Conservation (phyloP, 2,329 filamentous ascomycete genomes). For the Emergomyces orientalis region DNA sequence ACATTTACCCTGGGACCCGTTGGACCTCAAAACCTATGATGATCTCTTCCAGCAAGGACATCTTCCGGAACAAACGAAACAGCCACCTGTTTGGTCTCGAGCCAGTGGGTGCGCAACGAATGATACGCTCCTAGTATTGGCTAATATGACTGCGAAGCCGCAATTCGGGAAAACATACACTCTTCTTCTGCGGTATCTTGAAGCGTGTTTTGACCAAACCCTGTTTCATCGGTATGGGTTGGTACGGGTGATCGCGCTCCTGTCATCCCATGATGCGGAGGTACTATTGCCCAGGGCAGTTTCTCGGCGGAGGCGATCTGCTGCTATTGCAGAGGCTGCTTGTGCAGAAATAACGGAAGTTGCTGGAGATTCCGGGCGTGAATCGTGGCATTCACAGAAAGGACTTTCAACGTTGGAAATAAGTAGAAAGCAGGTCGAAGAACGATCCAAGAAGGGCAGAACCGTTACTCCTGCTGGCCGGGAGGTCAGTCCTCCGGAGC, state of each 20-base stretch:
- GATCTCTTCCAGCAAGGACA: conserved; percentile 24
- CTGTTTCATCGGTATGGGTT: conserved; percentile 68
- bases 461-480: conserved; percentile 27
- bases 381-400: conserved; percentile 19
- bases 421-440: conserved; percentile 23
- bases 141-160: conserved; percentile 53
- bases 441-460: conserved; percentile 22
- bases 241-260: conserved; percentile 70
- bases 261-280: conserved; percentile 51
- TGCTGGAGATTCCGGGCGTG: conserved; percentile 26
- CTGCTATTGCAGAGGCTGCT: conserved; percentile 51
- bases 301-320: conserved; percentile 46
- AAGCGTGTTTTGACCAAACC: conserved; percentile 47
- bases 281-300: conserved; percentile 53
- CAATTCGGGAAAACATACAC: conserved; percentile 49
- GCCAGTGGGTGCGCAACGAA: conserved; percentile 48
- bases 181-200: conserved; percentile 52
- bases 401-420: conserved; percentile 20
- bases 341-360: conserved; percentile 30
- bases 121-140: conserved; percentile 62
- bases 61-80: conserved; percentile 47
- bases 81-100: conserved; percentile 26
- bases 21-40: conserved; percentile 50
- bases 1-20: conserved; percentile 46
- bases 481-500: conserved; percentile 18